A percentile compares a stretch with the other conserved stretches of the same genome.
Conservation (phyloP, 176 grass and related monocot genomes). For the Bonia amplexicaulis region DNA sequence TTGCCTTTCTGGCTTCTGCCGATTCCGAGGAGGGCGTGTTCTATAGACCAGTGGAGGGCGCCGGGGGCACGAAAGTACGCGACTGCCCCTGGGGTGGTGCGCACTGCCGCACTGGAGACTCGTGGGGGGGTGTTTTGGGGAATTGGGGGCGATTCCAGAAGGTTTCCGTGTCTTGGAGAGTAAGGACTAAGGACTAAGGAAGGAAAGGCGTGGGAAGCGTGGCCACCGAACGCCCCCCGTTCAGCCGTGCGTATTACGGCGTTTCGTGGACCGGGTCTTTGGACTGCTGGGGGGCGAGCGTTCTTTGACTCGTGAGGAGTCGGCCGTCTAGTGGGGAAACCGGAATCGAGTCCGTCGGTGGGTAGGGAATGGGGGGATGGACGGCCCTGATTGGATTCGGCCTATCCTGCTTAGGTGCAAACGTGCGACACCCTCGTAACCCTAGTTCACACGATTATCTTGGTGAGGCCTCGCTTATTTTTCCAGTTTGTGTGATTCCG, state of each 20-base stretch:
- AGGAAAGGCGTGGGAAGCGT: not conserved
- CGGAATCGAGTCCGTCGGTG: not conserved
- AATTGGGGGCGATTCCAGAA: conserved; percentile 6
- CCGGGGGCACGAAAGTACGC: not conserved
- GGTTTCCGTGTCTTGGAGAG: conserved; percentile 40
- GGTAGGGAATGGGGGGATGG: not conserved
- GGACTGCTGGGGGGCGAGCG: not conserved
- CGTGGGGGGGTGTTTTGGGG: not conserved
- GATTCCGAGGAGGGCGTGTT: conserved; percentile 2
- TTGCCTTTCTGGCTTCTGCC: conserved; percentile 12
- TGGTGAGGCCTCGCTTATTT: no score
- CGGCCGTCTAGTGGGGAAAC: not conserved
- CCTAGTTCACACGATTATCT: no score
- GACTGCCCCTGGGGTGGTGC: not conserved
- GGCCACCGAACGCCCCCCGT: not conserved
- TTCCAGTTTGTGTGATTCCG: no score
- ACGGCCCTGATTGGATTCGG: not conserved
- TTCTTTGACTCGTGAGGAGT: not conserved
- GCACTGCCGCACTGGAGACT: accelerated
- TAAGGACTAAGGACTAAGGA: no score
- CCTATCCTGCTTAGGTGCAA: not conserved
- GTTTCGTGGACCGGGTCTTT: not conserved
- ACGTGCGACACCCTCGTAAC: not conserved
- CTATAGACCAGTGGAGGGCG: not conserved
- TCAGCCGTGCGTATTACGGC: not conserved